These are phyloP conservation scores for Neurospora discreta DNA, from an alignment of 495 filamentous ascomycete genomes.

Conservation along the genomic window DNA sequence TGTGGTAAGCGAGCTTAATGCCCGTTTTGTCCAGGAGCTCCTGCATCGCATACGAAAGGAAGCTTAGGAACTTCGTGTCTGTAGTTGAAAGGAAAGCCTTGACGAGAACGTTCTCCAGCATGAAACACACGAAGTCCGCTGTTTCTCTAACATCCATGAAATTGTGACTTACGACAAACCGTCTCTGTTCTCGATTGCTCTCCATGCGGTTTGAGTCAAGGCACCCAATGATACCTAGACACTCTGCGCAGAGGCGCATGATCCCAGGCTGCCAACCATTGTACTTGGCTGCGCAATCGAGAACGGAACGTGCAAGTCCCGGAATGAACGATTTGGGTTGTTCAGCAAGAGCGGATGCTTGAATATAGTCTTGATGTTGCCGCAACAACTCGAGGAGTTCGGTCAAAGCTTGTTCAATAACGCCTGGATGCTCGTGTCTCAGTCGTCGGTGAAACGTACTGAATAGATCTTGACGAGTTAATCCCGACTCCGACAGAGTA, in stretches of 20 bases:
- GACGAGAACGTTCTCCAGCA: constrained; percentile 78
- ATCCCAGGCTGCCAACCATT: constrained; percentile 55
- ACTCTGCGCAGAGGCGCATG: constrained; percentile 60
- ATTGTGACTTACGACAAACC: constrained; percentile 76
- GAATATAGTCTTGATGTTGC: constrained; percentile 66
- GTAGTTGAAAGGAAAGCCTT: constrained; percentile 82
- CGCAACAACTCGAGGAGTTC: constrained; percentile 67
- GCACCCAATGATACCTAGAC: constrained; percentile 79
- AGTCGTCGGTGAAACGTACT: constrained; percentile 58
- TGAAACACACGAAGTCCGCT: constrained; percentile 72
- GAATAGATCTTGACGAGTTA: constrained; percentile 34
- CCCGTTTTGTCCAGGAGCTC: constrained; percentile 69
- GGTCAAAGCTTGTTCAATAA: constrained; percentile 65
- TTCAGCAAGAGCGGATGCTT: constrained; percentile 71
- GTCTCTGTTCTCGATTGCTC: constrained; percentile 57
- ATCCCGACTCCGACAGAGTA: constrained; percentile 37
- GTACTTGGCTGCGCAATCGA: constrained; percentile 76
- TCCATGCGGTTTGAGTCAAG: constrained; percentile 87
- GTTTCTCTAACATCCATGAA: constrained; percentile 72
- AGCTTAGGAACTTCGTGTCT: constrained; percentile 77
- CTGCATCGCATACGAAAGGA: constrained; percentile 88
- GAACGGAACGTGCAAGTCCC: constrained; percentile 58
- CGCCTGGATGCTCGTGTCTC: constrained; percentile 68
- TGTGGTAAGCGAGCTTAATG: constrained; percentile 46
- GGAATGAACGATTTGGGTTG: constrained; percentile 70